These are phyloP conservation scores for Micractinium sp. DNA, from an alignment of 139 green algal genomes.

Conservation along the genomic window DNA sequence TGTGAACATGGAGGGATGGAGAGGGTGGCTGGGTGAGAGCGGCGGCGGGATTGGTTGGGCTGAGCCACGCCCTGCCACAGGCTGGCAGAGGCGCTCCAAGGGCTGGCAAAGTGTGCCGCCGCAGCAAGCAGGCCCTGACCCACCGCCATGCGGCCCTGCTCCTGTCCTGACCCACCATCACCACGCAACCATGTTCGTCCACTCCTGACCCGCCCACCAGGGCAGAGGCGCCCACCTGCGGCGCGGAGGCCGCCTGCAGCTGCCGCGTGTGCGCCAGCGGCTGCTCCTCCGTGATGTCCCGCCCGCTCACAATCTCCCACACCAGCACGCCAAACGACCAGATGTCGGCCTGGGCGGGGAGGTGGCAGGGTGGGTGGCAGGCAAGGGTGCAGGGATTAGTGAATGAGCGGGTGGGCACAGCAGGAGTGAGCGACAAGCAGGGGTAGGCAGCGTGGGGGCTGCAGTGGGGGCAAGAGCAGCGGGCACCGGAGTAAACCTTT, in stretches of 20 bases:
- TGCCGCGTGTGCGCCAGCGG: conserved; percentile 43
- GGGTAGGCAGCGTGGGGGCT: not conserved
- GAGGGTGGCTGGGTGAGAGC: not conserved
- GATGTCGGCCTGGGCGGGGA: conserved; percentile 56
- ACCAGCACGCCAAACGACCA: conserved; percentile 75
- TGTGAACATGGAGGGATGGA: not conserved
- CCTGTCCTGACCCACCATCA: not conserved
- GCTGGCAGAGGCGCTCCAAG: not conserved
- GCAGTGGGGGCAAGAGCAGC: not conserved
- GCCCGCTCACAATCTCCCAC: conserved; percentile 68
- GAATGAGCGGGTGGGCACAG: not conserved
- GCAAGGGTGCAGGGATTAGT: not conserved
- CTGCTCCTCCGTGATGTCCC: conserved; percentile 69
- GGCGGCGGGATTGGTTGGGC: not conserved
- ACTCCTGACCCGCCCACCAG: too few relatives aligned
- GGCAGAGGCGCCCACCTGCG: not conserved
- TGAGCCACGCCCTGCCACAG: not conserved
- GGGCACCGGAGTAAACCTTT: not conserved
- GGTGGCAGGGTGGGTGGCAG: not conserved
- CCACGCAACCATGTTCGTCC: not conserved
- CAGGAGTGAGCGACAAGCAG: not conserved
- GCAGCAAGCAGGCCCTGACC: too few relatives aligned
- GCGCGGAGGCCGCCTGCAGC: not conserved
- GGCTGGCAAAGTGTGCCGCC: not conserved
- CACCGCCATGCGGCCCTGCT: too few relatives aligned